Base-by-base conservation (phyloP, 2,329 filamentous ascomycete genomes). In the Ilyonectria destructans region DNA sequence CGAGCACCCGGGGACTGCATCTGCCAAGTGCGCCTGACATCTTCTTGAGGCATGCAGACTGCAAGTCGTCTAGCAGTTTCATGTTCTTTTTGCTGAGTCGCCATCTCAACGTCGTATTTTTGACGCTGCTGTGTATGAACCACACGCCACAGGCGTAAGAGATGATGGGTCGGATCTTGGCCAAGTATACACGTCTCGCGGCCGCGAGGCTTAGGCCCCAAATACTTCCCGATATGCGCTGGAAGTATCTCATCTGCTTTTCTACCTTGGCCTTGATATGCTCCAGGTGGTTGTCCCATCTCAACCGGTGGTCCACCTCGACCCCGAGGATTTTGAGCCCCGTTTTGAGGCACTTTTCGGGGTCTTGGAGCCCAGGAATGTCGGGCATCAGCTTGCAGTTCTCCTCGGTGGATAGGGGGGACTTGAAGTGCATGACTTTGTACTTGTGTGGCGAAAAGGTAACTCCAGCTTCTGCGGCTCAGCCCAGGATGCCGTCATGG, bases 371-470 rank as follows among this genome's bases (percentile, higher is more conserved):
- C 2, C 58, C 66, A 13, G 48, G 31, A 10, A 66, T 69, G 4
- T 62, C 19, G 1, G 66, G 66, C 0, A 66, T 9, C 17, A 54
- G n/a, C 6, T 29, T 1, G 31, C 29, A 57, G 8, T 51, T n/a
- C 9, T 43, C 10, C 3, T 31, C 56, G 2, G 7, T 29, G 8
- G 35, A 37, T 6, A 31, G 26, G 5, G 51, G 51, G 6, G 7
- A 1, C 19, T 46, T 52, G 21, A 68, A 61, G 33, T 68, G 65
- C 62, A 68, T 65, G 8, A 68, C 9, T 2, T n/a, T 33, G 33
- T 68, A 68, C 51, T 65, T 68, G 9, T 58, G n/a, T 1, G 48
- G 54, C 9, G 55, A 51, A 21, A 67, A 67, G 4, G 5, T 23
- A 4, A 69, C 46, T 6, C 48, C 40, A 6, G 37, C 54, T 0